Conservation (phyloP, 345 rosid genomes). For the Salix koriyanagi region DNA sequence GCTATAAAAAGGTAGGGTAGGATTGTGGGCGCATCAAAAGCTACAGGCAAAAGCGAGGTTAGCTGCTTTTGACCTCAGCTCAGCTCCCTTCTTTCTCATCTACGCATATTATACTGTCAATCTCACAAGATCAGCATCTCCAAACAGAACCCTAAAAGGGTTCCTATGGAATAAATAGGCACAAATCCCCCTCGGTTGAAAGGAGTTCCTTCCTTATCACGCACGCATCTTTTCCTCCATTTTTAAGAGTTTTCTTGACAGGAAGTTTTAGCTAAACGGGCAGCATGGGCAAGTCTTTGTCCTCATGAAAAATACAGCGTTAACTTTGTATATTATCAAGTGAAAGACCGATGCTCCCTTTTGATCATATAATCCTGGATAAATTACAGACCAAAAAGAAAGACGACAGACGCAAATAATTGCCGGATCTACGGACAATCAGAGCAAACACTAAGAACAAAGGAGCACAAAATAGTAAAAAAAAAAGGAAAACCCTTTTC, state of each 20-base stretch:
- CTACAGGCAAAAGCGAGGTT: background rate
- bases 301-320: background rate
- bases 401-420: constrained; percentile 43
- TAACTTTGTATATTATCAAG: background rate
- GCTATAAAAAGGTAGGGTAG: background rate
- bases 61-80: background rate
- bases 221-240: background rate
- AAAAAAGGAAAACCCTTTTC: background rate
- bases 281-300: constrained; percentile 12
- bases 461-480: background rate
- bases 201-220: constrained; percentile 11
- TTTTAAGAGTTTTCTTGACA: background rate
- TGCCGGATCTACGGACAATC: constrained; percentile 34
- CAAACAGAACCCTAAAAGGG: background rate
- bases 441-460: constrained; percentile 17
- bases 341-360: constrained; percentile 4
- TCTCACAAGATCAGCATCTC: background rate
- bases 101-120: background rate
- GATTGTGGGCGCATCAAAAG: constrained; percentile 9
- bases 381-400: constrained; percentile 20
- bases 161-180: background rate
- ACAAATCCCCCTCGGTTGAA: constrained; percentile 17
- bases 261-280: constrained; percentile 10
- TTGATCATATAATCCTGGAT: constrained; percentile 11
- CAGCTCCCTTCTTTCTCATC: background rate